phyloP scores from a whole-genome alignment of 192 early-diverging fungal species.

The Ambispora gerdemannii region DNA sequence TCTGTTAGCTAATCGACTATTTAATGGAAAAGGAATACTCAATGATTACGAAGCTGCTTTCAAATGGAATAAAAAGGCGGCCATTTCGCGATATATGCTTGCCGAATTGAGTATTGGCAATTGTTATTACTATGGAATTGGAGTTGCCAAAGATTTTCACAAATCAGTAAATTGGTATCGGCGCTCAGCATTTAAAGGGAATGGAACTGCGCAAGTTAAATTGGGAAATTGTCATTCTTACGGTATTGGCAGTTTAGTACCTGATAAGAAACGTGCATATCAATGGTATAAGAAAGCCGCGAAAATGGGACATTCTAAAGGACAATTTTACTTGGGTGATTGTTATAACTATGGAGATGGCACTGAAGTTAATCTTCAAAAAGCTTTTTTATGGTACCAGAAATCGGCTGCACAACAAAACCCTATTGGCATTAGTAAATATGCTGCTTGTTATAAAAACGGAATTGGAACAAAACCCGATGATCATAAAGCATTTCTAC shows the following conservation, averaged over 20 bases:
- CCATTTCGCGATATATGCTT: too few species aligned
- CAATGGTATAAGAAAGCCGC: constrained; percentile 67
- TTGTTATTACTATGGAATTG: constrained; percentile 59
- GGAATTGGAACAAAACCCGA: constrained; percentile 43
- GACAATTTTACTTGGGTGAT: constrained; percentile 76
- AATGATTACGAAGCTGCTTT: too few species aligned
- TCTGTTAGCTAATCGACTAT: too few species aligned
- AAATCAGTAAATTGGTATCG: not conserved
- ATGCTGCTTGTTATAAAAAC: constrained; percentile 47
- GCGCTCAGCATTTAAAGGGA: not conserved
- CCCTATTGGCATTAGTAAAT: constrained; percentile 37
- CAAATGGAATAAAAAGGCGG: too few species aligned
- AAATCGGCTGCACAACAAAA: constrained; percentile 59
- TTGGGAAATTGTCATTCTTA: not conserved
- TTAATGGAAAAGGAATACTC: too few species aligned
- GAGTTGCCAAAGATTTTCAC: constrained; percentile 30
- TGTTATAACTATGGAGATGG: constrained; percentile 76
- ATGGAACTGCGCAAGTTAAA: not conserved
- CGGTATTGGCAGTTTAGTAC: constrained; percentile 50
- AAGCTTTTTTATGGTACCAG: constrained; percentile 59
- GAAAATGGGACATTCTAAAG: constrained; percentile 68
- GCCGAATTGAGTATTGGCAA: too few species aligned
- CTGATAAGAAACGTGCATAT: constrained; percentile 45
- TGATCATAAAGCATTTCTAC: constrained; percentile 16
- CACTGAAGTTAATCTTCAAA: constrained; percentile 41